Evolutionary conservation across 176 grass and related monocot species (phyloP).

Genomic region (Rhynchospora pubera): DNA sequence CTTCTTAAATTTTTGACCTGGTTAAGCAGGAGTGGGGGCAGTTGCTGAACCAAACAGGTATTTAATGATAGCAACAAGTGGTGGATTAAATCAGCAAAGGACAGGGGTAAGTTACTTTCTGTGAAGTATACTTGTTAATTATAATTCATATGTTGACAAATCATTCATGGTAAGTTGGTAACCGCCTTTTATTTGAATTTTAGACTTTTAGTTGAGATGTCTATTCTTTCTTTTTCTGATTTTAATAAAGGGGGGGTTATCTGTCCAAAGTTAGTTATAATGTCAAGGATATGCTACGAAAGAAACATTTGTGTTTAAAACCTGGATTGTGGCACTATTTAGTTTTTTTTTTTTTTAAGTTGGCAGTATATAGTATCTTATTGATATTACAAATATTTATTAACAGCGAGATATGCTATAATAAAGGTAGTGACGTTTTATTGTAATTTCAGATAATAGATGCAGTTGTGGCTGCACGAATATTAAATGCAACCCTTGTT

Average conservation of each 20-base stretch:
- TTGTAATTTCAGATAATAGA: slow-evolving; percentile 82
- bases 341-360: background rate
- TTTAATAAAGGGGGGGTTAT: background rate
- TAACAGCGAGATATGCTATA: background rate
- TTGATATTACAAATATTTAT: background rate
- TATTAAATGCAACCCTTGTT: slow-evolving; percentile 87
- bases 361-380: background rate
- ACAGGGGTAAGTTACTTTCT: slow-evolving; percentile 74
- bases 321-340: too few relatives aligned
- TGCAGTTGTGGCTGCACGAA: slow-evolving; percentile 79
- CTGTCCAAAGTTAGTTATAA: background rate
- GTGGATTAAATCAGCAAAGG: slow-evolving; percentile 90
- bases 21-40: slow-evolving; percentile 32
- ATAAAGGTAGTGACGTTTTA: background rate
- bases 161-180: background rate
- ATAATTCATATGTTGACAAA: background rate
- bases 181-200: background rate
- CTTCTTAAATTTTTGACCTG: background rate
- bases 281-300: background rate
- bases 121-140: background rate
- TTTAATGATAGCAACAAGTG: slow-evolving; percentile 91
- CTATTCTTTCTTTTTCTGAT: slow-evolving; percentile 5
- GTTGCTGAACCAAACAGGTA: slow-evolving; percentile 59
- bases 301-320: background rate
- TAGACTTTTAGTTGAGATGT: slow-evolving; percentile 3